Base-by-base conservation (phyloP, 768 basidiomycete genomes). In the Lentinus tigrinus region DNA sequence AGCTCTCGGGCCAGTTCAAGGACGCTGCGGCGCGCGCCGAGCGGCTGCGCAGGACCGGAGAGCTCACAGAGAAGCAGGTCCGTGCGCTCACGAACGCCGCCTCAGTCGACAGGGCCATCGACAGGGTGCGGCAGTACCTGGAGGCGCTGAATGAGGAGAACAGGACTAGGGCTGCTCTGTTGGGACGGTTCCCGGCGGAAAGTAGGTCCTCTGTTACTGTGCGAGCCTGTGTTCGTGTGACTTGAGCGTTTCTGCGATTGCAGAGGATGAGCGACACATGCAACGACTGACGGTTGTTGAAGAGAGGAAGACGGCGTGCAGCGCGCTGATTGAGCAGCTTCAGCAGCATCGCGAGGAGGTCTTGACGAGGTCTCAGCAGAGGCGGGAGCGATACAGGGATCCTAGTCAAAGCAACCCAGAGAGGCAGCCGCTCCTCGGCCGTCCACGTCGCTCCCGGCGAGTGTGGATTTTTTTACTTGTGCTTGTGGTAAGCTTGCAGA, bases 21-120 rank as follows among this genome's bases (percentile, higher is more conserved):
- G 49, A 50, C 49, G 49, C 49, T 34, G 31, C 36, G 2, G 49
- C 49, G 36, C 49, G 49, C 19, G 28, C 34, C 4, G 49, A 50
- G 49, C 49, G 49, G n/a, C 49, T 50, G 28, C 49, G 49, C n/a
- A 31, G 49, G n/a, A 31, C 36, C 49, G 49, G 49, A 2, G 49
- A 50, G 36, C 49, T 50, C 8, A 19, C 34, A 2, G 49, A 37
- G 34, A 28, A 23, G 49, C 49, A 50, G 36, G 17, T 50, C n/a
- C 49, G 49, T 27, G 47, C 27, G 36, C 31, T 50, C 34, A 3
- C 36, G 28, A 34, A 13, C 34, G 36, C 34, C 16, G 13, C 49
- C 34, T 31, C 34, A 17, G 49, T 31, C 28, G 34, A 50, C 14
- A 16, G 49, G 28, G 49, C 49, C 3, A n/a, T 50, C 28, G 28